Conservation (phyloP, 768 basidiomycete genomes). For the Pulveroboletus sp. region DNA sequence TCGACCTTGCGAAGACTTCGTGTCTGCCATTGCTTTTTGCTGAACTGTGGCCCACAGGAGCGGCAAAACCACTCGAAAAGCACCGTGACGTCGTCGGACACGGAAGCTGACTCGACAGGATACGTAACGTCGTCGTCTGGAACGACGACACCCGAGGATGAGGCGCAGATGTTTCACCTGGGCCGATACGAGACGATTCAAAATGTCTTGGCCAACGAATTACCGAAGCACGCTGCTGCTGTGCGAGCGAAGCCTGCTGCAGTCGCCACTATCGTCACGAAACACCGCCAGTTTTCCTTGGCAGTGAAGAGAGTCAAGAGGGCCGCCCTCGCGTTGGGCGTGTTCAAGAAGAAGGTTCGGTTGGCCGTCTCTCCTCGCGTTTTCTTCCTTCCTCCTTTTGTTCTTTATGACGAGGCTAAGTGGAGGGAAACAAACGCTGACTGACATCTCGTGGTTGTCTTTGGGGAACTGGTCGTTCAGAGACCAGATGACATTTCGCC, state of each 20-base stretch:
- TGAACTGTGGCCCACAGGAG: background rate
- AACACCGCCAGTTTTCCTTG: conserved; percentile 9
- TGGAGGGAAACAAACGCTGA: too few species aligned
- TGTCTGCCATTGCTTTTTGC: background rate
- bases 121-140: conserved; percentile 30
- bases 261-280: conserved; percentile 2
- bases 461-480: conserved; percentile 1
- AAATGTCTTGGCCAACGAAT: conserved; percentile 3
- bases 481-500: conserved; percentile 22
- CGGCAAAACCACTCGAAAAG: background rate
- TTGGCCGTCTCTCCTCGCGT: background rate
- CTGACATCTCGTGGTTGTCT: background rate
- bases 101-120: conserved; percentile 16
- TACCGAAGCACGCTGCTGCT: background rate
- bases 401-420: background rate
- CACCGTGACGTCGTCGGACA: conserved; percentile 16
- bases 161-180: conserved; percentile 21
- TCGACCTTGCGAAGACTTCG: background rate
- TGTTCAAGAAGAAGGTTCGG: conserved; percentile 25
- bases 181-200: conserved; percentile 3
- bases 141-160: conserved; percentile 31
- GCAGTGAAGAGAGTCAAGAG: conserved; percentile 24
- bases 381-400: too few species aligned
- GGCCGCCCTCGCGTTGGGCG: conserved; percentile 13
- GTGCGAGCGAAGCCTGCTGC: conserved; percentile 1